Conservation (phyloP, 2,329 filamentous ascomycete genomes). For the Xylaria sp. region DNA sequence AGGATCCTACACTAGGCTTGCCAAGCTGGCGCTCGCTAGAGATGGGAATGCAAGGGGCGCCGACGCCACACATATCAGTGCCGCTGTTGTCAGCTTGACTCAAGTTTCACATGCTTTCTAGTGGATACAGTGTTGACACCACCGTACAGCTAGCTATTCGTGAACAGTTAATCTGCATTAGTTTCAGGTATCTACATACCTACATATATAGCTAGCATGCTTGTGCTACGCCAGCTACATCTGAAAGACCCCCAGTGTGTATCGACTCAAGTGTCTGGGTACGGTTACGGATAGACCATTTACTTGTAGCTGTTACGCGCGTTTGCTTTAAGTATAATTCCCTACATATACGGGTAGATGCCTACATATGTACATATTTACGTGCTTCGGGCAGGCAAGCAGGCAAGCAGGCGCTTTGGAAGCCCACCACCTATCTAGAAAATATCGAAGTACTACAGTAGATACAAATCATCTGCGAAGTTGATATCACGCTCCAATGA, state of each 20-base stretch:
- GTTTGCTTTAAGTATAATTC: no score
- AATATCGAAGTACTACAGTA: no score
- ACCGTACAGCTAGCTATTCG: background rate
- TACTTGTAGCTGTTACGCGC: no score
- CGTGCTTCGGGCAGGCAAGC: background rate
- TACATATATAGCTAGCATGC: no score
- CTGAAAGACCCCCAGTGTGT: background rate
- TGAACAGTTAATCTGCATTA: background rate
- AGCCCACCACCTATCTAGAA: no score
- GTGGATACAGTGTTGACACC: background rate
- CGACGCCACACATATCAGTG: constrained; percentile 28
- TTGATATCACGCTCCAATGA: background rate
- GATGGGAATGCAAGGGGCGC: constrained; percentile 22
- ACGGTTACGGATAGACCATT: no score
- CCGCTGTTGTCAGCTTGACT: constrained; percentile 3
- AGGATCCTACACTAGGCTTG: background rate
- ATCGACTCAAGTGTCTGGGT: no score
- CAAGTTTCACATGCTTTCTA: background rate
- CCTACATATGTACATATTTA: no score
- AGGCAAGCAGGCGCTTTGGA: no score
- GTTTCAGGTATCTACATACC: background rate
- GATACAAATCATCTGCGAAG: no score
- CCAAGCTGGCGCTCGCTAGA: background rate
- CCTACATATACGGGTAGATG: no score
- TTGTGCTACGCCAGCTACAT: background rate